Conservation (phyloP, 2,329 filamentous ascomycete species). For the Mollisia scopiformis region DNA sequence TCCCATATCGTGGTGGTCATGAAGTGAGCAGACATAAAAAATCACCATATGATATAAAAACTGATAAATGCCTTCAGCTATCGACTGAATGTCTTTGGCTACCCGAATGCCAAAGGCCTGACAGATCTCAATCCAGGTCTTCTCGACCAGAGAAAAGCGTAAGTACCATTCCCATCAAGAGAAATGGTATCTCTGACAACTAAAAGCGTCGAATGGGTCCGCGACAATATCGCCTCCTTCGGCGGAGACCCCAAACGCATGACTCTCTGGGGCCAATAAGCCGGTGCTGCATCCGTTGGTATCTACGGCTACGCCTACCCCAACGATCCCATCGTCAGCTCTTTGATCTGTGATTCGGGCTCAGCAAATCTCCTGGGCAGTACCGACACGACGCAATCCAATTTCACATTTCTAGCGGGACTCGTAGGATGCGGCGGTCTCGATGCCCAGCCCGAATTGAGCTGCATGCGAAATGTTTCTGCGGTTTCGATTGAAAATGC, state of each 20-base stretch:
- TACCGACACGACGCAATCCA: conserved; percentile 18
- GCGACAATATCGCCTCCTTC: conserved; percentile 57
- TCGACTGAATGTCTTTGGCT: conserved; percentile 38
- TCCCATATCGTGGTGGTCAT: conserved; percentile 33
- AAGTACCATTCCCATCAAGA: background rate
- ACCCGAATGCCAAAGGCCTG: conserved; percentile 25
- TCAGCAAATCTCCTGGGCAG: conserved; percentile 5
- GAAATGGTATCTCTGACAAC: background rate
- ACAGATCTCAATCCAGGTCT: conserved; percentile 47
- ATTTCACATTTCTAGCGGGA: conserved; percentile 31
- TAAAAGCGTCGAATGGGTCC: conserved; percentile 50
- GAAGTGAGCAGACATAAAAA: conserved; percentile 29
- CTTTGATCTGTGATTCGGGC: conserved; percentile 21
- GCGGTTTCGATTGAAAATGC: conserved; percentile 16
- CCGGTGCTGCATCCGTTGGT: conserved; percentile 21
- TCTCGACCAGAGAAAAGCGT: conserved; percentile 54
- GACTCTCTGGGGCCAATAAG: conserved; percentile 34
- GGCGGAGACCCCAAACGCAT: conserved; percentile 53
- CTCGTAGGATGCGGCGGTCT: conserved; percentile 29
- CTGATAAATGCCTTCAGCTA: too few relatives aligned
- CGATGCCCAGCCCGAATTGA: conserved; percentile 23
- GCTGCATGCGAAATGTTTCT: conserved; percentile 29
- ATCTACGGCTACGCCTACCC: conserved; percentile 30
- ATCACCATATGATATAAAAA: too few relatives aligned
- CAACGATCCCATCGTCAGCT: conserved; percentile 29